Conservation (phyloP, 2,329 filamentous ascomycete genomes). For the Colletotrichum tabaci region DNA sequence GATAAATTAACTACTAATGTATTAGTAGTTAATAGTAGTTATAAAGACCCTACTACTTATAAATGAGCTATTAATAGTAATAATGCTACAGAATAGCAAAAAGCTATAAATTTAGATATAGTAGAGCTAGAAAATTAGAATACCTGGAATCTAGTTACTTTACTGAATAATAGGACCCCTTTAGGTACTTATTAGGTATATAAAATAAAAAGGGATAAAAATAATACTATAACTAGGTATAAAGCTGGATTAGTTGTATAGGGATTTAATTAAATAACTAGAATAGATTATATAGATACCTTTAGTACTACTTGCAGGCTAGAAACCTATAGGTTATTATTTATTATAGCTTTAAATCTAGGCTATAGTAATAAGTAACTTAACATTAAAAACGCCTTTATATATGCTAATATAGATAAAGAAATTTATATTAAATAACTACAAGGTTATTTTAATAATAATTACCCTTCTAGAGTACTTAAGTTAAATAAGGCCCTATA, state of each 20-base stretch:
- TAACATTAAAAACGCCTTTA: not conserved
- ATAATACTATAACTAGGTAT: too few relatives aligned
- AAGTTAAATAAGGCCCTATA: not conserved
- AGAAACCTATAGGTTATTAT: not conserved
- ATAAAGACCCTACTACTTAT: too few relatives aligned
- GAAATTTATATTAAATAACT: not conserved
- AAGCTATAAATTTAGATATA: too few relatives aligned
- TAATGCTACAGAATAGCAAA: too few relatives aligned
- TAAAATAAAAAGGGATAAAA: too few relatives aligned
- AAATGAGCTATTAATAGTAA: too few relatives aligned
- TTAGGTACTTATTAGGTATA: too few relatives aligned
- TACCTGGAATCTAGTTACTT: too few relatives aligned
- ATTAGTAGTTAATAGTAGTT: too few relatives aligned
- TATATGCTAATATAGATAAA: not conserved
- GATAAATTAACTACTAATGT: too few relatives aligned
- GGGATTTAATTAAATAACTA: not conserved
- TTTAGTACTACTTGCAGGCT: not conserved
- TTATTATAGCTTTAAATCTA: not conserved
- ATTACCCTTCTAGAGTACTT: not conserved
- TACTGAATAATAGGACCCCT: too few relatives aligned
- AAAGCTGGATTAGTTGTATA: not conserved
- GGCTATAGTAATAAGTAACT: not conserved
- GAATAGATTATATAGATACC: not conserved
- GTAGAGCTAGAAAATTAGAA: too few relatives aligned
- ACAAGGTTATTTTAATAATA: not conserved